Percentiles rank a stretch among this genome's conserved stretches.
These are phyloP conservation scores for Microdochium trichocladiopsis DNA, from an alignment of 2,329 filamentous ascomycete genomes.

Conservation along the genomic window DNA sequence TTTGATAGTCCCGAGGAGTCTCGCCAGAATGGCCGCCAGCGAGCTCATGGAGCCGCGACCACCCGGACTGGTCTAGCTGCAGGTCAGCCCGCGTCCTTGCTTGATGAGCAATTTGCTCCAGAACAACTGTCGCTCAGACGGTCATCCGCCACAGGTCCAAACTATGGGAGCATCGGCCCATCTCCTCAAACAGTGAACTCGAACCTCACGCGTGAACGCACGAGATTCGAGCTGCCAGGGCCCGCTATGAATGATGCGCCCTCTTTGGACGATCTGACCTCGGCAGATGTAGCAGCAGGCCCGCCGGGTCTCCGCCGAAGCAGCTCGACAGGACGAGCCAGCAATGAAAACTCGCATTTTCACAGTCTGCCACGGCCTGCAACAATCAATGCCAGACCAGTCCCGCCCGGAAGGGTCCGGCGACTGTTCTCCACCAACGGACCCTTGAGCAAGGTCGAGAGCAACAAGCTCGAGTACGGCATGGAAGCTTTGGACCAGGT, in stretches of 20 bases:
- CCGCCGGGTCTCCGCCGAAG: slow-evolving; percentile 14
- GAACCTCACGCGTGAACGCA: slow-evolving; percentile 7
- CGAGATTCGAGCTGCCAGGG: slow-evolving; percentile 41
- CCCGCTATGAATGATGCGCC: slow-evolving; percentile 37
- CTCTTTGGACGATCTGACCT: neutral
- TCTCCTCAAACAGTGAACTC: slow-evolving; percentile 25
- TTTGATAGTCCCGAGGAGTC: slow-evolving; percentile 17
- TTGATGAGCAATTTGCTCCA: neutral
- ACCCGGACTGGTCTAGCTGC: neutral
- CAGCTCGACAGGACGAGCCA: slow-evolving; percentile 11
- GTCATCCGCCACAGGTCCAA: neutral
- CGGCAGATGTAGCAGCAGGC: slow-evolving; percentile 3
- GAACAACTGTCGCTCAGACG: neutral
- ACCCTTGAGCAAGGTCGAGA: slow-evolving; percentile 23
- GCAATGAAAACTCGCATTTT: slow-evolving; percentile 29
- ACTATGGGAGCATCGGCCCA: slow-evolving; percentile 36
- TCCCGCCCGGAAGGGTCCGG: slow-evolving; percentile 19
- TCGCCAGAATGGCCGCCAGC: slow-evolving; percentile 9
- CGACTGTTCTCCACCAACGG: slow-evolving; percentile 32
- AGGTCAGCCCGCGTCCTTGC: neutral
- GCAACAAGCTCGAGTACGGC: slow-evolving; percentile 32
- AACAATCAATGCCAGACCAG: neutral
- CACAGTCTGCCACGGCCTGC: neutral
- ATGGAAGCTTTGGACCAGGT: slow-evolving; percentile 42
- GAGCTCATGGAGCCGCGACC: neutral